Evolutionary conservation across 176 grass and related monocot species (phyloP), one percentile per base, ranked within the genome.

Genomic region (Eremochloa ophiuroides): DNA sequence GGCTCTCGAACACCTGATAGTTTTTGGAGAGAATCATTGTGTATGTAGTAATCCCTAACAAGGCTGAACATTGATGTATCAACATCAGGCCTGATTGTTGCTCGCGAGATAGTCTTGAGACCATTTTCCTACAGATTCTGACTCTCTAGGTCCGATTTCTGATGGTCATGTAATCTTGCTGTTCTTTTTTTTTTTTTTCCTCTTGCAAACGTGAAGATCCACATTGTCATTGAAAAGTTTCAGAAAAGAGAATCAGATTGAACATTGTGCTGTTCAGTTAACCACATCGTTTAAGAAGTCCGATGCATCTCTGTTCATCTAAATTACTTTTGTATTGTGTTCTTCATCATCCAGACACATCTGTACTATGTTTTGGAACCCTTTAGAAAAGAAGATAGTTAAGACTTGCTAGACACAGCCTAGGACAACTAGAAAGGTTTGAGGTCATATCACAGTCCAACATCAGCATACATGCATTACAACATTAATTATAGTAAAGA

Each of bases 11-110:
- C 35, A 51, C 43, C 10, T 35, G 34, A 23, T 75, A 67, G 13
- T 70, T 74, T 89, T 84, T 82, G 47, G 23, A 67, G 47, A 85
- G 78, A 38, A 81, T 77, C 81, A 23, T 60, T 59, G 25, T 76
- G 46, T 82, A 59, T 90, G 83, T 86, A 90, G 83, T 86, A 86
- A 90, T 78, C 79, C 79, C 79, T 90, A 90, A 90, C 88, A 71
- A 28, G 60, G 28, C 69, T 48, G 42, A 61, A 62, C 60, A 79
- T 78, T 3, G 51, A 29, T 53, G 71, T 71, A 60, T 78, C 60
- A 48, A 67, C 27, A 29, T 44, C 50, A 61, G 50, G 59, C 51
- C 69, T 37, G 22, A 47, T 73, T 62, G 27, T 73, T 81, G 34
- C 39, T 69, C 8, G 16, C 77, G n/a, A 69, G 42, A 39, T 56